Conservation (phyloP, 306 rosid species). For the Corylus americana region DNA sequence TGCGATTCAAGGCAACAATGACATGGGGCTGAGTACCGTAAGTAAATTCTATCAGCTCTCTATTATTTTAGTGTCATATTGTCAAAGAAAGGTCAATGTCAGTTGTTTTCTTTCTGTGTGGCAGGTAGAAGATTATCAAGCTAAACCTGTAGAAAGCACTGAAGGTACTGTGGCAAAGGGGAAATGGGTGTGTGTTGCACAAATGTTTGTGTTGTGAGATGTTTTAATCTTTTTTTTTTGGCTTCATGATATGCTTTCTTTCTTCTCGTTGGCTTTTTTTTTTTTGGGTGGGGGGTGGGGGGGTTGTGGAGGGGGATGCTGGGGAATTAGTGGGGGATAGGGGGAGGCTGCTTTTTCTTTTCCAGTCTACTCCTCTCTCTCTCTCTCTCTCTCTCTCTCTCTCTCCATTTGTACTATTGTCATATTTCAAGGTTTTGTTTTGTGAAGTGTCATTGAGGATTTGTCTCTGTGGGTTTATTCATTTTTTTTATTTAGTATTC, state of each 20-base stretch:
- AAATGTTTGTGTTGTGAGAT: not conserved
- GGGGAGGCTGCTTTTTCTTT: not conserved
- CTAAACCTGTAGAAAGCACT: conserved; percentile 54
- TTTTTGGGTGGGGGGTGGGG: not conserved
- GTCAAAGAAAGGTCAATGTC: conserved; percentile 20
- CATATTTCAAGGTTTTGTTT: not conserved
- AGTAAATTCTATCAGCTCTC: conserved; percentile 33
- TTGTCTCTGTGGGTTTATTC: not conserved
- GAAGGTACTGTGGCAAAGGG: conserved; percentile 55
- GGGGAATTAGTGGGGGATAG: not conserved
- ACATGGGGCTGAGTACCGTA: conserved; percentile 56
- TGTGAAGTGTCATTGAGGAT: not conserved
- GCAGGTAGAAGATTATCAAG: conserved; percentile 75
- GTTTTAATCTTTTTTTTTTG: not conserved
- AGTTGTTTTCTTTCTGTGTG: conserved; percentile 30
- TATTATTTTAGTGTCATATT: conserved; percentile 9
- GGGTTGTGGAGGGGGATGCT: not conserved
- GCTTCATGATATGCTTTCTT: not conserved
- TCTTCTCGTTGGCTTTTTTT: not conserved
- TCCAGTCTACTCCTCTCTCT: not conserved
- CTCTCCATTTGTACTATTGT: not conserved
- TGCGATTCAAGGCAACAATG: conserved; percentile 81
- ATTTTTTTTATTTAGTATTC: not conserved
- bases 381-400: not conserved
- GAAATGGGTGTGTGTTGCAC: not conserved